Evolutionary conservation across 345 rosid species (phyloP).

Genomic region (Salix dunnii): DNA sequence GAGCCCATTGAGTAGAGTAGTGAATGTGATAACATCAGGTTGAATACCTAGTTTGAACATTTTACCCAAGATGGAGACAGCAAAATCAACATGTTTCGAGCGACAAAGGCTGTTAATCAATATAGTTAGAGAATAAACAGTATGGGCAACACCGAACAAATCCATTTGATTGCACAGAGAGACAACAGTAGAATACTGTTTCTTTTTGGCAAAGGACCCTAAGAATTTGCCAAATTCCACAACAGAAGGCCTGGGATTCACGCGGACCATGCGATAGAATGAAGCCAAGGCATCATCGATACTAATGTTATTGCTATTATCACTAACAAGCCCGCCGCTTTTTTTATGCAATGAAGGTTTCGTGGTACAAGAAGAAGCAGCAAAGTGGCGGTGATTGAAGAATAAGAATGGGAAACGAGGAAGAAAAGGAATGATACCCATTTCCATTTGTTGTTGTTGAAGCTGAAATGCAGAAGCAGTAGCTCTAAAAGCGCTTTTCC

Average conservation of each 20-base stretch:
- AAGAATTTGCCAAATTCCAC: conserved; percentile 1
- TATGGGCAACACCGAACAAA: neutral
- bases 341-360: neutral
- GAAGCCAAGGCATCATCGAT: neutral
- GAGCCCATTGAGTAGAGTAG: neutral
- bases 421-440: neutral
- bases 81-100: neutral
- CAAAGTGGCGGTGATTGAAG: neutral
- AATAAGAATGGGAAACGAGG: too few species aligned
- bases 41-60: neutral
- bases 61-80: neutral
- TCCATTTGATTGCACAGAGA: neutral
- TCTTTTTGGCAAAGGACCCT: neutral
- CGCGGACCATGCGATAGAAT: neutral
- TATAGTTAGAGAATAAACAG: neutral
- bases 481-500: neutral
- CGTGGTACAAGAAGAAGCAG: neutral
- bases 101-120: neutral
- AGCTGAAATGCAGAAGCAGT: neutral
- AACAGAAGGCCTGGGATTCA: neutral
- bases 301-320: neutral
- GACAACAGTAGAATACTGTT: neutral
- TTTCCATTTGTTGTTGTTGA: neutral
- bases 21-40: neutral
- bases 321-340: neutral